Percentiles rank a stretch among this genome's conserved stretches.
Conservation (phyloP, 2,329 filamentous ascomycete species). For the Ophiostoma sp. region DNA sequence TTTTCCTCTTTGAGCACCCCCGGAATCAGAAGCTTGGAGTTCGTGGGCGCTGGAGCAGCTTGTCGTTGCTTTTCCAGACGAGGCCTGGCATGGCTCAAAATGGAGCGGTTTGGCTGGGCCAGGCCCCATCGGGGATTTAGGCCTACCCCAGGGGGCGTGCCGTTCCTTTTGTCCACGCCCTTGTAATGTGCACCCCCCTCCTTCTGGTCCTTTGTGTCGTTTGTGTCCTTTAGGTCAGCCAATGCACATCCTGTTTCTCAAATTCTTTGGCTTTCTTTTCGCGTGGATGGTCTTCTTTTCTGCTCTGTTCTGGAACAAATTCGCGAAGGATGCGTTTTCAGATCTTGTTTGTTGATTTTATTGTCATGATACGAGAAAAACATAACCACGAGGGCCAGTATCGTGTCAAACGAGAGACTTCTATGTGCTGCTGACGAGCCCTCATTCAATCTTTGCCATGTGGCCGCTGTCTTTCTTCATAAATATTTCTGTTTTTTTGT, state of each 20-base stretch:
- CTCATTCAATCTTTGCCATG: background rate
- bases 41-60: background rate
- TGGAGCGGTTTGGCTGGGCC: conserved; percentile 4
- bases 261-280: background rate
- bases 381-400: too few species aligned
- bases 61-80: background rate
- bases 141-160: conserved; percentile 13
- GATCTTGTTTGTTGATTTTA: background rate
- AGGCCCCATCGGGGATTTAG: conserved; percentile 14
- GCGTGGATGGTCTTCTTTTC: background rate
- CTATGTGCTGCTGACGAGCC: background rate
- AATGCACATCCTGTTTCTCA: background rate
- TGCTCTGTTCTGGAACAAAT: conserved; percentile 1
- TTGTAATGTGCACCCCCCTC: background rate
- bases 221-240: background rate
- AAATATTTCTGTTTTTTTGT: background rate
- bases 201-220: background rate
- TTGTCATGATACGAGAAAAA: too few species aligned
- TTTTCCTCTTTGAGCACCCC: conserved; percentile 15
- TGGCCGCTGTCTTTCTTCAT: background rate
- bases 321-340: background rate
- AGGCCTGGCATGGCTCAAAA: background rate
- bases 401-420: too few species aligned
- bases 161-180: background rate
- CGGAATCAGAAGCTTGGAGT: conserved; percentile 1